Conservation (phyloP, 306 rosid species). For the Trichosanthes truncata region DNA sequence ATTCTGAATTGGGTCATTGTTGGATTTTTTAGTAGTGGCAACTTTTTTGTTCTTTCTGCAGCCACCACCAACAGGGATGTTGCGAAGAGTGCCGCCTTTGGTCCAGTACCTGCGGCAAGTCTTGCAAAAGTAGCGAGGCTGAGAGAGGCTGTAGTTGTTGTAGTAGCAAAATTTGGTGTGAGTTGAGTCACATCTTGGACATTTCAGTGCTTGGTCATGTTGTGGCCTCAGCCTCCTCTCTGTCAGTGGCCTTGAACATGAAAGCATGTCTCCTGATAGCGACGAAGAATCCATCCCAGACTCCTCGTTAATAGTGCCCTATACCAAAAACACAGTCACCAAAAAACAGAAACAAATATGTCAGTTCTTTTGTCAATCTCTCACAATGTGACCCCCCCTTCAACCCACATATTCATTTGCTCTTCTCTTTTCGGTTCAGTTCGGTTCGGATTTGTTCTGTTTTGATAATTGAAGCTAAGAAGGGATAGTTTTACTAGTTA, state of each 20-base stretch:
- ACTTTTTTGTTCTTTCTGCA: slow-evolving; percentile 88
- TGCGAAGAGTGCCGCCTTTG: slow-evolving; percentile 87
- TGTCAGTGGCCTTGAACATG: slow-evolving; percentile 65
- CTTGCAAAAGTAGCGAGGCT: slow-evolving; percentile 96
- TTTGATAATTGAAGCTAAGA: neutral
- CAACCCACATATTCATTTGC: too few species aligned
- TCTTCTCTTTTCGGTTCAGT: neutral
- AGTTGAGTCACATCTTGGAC: slow-evolving; percentile 90
- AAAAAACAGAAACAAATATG: neutral
- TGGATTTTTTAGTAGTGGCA: slow-evolving; percentile 49
- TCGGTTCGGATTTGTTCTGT: neutral
- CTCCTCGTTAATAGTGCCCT: slow-evolving; percentile 73
- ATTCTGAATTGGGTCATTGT: slow-evolving; percentile 17
- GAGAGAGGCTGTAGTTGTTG: slow-evolving; percentile 96
- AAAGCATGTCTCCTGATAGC: slow-evolving; percentile 54
- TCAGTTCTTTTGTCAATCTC: neutral
- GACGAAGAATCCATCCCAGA: slow-evolving; percentile 76
- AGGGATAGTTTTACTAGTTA: neutral
- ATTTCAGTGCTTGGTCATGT: slow-evolving; percentile 71
- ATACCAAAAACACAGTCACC: neutral
- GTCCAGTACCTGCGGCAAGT: slow-evolving; percentile 97
- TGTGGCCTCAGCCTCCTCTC: slow-evolving; percentile 75
- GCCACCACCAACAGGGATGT: slow-evolving; percentile 96
- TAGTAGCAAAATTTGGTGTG: slow-evolving; percentile 98
- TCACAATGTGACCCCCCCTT: neutral